Percentiles rank a stretch among this genome's conserved stretches.
These are phyloP conservation scores for Elasticomyces elasticus DNA, from an alignment of 495 filamentous ascomycete genomes.

Conservation along the genomic window DNA sequence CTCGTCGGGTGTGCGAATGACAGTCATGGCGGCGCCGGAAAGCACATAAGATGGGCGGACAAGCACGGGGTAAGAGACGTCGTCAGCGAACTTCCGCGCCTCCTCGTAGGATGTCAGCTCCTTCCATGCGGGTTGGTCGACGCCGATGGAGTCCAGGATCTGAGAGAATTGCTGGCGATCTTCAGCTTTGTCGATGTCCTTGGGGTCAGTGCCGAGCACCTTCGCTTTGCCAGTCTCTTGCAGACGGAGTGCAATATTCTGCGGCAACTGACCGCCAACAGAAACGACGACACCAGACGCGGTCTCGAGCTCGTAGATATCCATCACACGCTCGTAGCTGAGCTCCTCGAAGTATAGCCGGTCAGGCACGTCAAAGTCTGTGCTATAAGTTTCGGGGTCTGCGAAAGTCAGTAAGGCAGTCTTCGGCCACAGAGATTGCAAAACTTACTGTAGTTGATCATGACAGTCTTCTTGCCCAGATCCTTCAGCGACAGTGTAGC, in stretches of 20 bases:
- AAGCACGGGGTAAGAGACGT: constrained; percentile 83
- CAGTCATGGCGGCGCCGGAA: constrained; percentile 95
- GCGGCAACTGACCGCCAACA: constrained; percentile 89
- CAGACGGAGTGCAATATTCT: constrained; percentile 93
- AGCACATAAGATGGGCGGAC: constrained; percentile 93
- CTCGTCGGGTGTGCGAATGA: constrained; percentile 80
- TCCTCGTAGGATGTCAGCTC: constrained; percentile 86
- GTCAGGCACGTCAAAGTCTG: constrained; percentile 91
- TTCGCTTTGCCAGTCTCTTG: constrained; percentile 83
- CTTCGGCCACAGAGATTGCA: background rate
- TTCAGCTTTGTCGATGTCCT: constrained; percentile 94
- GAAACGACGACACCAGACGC: constrained; percentile 87
- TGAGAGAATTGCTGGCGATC: constrained; percentile 97
- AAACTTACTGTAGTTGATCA: constrained; percentile 61
- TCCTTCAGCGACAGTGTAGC: constrained; percentile 72
- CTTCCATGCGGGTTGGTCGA: constrained; percentile 97
- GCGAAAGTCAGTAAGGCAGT: background rate
- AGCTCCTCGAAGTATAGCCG: constrained; percentile 95
- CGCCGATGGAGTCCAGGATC: constrained; percentile 89
- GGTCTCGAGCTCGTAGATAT: constrained; percentile 90
- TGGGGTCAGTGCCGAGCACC: constrained; percentile 80
- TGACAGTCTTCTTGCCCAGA: constrained; percentile 95
- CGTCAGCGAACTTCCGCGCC: constrained; percentile 70
- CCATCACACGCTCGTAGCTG: constrained; percentile 95
- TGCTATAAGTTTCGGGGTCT: constrained; percentile 80